Base-by-base conservation (phyloP, 2,329 filamentous ascomycete species). In the Pezicula carpinea region DNA sequence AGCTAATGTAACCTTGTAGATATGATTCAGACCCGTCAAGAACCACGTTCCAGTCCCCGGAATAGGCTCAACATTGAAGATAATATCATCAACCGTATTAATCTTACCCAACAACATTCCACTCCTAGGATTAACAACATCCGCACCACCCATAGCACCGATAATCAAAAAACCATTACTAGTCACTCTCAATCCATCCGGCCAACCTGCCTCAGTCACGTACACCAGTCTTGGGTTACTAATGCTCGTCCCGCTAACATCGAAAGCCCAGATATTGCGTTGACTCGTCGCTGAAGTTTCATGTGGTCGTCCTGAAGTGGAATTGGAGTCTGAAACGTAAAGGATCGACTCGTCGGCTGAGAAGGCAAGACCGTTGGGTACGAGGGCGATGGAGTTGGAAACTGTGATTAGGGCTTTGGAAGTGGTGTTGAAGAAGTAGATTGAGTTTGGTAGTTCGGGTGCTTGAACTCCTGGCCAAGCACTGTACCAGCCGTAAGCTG, bases 311-410 rank as follows among this genome's bases (percentile, higher is more conserved):
- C 40, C 40, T 10, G 40, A 43, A 6, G 50, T 39, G 6, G 57
- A 54, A 22, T 54, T 55, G 14, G 53, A 56, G 46, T 62, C 57
- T 0, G 57, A 53, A 2, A 60, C 52, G 33, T 59, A 62, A 2
- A 60, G 46, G 1, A 53, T 59, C 13, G 42, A 49, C 34, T 59
- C 54, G 32, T 60, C 59, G 3, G 46, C 34, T 5, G 51, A 54
- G 1, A 62, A 42, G 6, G 56, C 53, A 8, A 60, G 47, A 10
- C 59, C 59, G 38, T 62, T 62, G 0, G 59, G 53, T 42, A 49
- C 58, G 7, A 33, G 39, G 2, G 55, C 44, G 3, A 43, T 22
- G 6, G 21, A 33, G 26, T 43, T 43, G 40, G 40, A 43, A 7
- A 43, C 14, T 14, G 40, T 23, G 10, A 19, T 22, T 3, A 43